These are phyloP conservation scores for Synchytrium microbalum DNA, from an alignment of 371 early-diverging fungal genomes.

Conservation along the genomic window DNA sequence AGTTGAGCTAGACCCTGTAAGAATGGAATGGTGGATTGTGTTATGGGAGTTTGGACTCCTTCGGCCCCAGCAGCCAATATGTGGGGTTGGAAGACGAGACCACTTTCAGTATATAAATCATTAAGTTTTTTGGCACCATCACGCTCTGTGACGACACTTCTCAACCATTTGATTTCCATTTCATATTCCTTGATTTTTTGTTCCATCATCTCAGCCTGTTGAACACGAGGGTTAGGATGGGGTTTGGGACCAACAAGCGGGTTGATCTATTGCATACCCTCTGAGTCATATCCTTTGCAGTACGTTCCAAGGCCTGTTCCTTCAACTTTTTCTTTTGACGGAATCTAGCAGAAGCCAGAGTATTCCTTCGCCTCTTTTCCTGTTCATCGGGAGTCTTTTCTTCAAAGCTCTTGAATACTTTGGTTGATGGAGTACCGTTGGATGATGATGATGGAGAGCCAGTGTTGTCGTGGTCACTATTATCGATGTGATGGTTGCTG, in stretches of 20 bases:
- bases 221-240: no score
- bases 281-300: conserved; percentile 72
- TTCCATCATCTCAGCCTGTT: conserved; percentile 37
- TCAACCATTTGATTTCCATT: conserved; percentile 83
- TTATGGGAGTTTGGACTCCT: no score
- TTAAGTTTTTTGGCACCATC: conserved; percentile 18
- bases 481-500: no score
- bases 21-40: no score
- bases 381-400: conserved; percentile 17
- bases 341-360: conserved; percentile 93
- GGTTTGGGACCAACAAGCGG: no score
- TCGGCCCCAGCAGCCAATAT: no score
- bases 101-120: conserved; percentile 26
- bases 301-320: conserved; percentile 76
- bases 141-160: conserved; percentile 66
- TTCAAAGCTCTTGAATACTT: no score
- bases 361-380: conserved; percentile 87
- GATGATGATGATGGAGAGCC: no score
- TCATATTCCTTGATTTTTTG: conserved; percentile 82
- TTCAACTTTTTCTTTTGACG: conserved; percentile 84
- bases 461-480: no score
- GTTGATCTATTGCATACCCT: no score
- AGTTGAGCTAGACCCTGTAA: no score
- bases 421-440: no score
- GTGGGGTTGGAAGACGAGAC: background rate